phyloP scores from a whole-genome alignment of 2,329 filamentous ascomycete genomes.

The Myriosclerotinia scirpicola region DNA sequence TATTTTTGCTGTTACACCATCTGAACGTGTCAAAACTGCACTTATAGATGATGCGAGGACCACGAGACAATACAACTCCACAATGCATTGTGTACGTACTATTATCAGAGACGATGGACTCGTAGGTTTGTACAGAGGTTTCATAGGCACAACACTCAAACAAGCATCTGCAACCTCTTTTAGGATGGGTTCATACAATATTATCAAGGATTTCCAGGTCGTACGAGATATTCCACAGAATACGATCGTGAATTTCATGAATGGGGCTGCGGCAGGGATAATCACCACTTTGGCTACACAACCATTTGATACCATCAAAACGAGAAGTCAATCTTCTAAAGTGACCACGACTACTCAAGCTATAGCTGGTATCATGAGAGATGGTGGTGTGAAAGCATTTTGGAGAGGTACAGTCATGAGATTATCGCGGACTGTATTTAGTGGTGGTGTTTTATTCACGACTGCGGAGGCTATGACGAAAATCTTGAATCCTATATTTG shows the following conservation, averaged over 20 bases:
- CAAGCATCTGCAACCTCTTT: constrained; percentile 50
- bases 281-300: constrained; percentile 61
- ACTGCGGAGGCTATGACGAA: constrained; percentile 30
- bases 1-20: constrained; percentile 65
- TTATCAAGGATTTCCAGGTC: constrained; percentile 51
- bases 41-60: constrained; percentile 43
- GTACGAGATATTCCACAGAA: constrained; percentile 37
- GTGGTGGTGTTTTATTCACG: constrained; percentile 50
- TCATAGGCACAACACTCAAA: constrained; percentile 49
- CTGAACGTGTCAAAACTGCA: constrained; percentile 67
- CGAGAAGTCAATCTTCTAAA: constrained; percentile 58
- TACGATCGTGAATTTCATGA: constrained; percentile 58
- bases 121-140: constrained; percentile 47
- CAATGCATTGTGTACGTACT: constrained; percentile 40
- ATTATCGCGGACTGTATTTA: constrained; percentile 61
- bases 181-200: constrained; percentile 45
- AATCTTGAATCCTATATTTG: constrained; percentile 27
- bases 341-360: constrained; percentile 59
- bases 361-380: constrained; percentile 52
- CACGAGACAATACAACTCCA: constrained; percentile 37
- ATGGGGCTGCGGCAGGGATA: constrained; percentile 59
- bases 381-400: constrained; percentile 59
- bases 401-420: constrained; percentile 71
- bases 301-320: constrained; percentile 65
- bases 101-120: constrained; percentile 46